phyloP scores from a whole-genome alignment of 768 basidiomycete species.

The Auriscalpium microsporum region DNA sequence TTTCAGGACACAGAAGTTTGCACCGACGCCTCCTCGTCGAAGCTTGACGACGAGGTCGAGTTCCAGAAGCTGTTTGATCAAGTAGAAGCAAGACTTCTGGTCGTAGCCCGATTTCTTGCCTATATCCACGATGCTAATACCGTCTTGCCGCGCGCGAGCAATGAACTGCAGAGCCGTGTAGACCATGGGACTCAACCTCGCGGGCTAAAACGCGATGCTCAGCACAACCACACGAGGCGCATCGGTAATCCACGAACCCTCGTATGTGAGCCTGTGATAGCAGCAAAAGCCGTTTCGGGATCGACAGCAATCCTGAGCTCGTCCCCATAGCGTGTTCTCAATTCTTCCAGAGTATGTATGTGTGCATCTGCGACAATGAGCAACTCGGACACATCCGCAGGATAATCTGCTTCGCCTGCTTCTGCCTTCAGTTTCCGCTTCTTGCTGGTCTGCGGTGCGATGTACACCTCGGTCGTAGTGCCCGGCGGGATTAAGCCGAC shows the following conservation, averaged over 20 bases:
- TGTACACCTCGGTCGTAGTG: constrained; percentile 57
- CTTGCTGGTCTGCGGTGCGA: constrained; percentile 63
- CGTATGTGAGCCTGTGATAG: constrained; percentile 80
- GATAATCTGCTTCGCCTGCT: constrained; percentile 39
- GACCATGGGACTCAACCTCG: constrained; percentile 78
- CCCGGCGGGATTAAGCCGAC: constrained; percentile 68
- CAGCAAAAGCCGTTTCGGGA: constrained; percentile 63
- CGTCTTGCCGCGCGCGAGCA: constrained; percentile 70
- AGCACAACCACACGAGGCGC: neutral
- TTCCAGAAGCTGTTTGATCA: constrained; percentile 66
- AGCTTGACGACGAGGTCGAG: constrained; percentile 71
- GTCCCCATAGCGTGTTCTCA: constrained; percentile 51
- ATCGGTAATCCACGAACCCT: constrained; percentile 39
- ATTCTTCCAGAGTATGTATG: constrained; percentile 43
- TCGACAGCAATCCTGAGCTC: constrained; percentile 67
- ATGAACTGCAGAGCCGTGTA: constrained; percentile 79
- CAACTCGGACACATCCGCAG: constrained; percentile 33
- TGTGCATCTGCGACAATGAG: constrained; percentile 48
- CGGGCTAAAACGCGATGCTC: constrained; percentile 37
- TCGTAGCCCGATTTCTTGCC: constrained; percentile 76
- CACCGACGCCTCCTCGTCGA: constrained; percentile 67
- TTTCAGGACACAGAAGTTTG: constrained; percentile 73
- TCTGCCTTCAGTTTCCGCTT: constrained; percentile 51
- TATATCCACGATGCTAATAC: constrained; percentile 70
- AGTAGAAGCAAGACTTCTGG: constrained; percentile 85